Conservation (phyloP, 2,329 filamentous ascomycete genomes). For the Delphinella strobiligena region DNA sequence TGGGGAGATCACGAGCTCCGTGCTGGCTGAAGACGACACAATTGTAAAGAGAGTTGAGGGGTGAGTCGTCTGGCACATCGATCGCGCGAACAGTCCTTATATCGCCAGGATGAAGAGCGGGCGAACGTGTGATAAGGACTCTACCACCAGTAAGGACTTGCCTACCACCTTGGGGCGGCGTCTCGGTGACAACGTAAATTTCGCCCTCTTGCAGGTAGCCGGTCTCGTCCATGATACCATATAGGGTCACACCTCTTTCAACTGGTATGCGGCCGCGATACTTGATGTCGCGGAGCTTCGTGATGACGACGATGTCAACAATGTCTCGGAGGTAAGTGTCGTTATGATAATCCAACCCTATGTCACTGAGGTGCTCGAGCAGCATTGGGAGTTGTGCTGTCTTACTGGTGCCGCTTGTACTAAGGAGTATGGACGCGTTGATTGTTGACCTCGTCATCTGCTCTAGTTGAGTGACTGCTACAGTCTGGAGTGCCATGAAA, state of each 20-base stretch:
- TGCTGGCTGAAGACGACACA: conserved; percentile 67
- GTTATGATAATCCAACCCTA: conserved; percentile 52
- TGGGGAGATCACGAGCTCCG: conserved; percentile 63
- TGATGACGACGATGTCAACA: conserved; percentile 58
- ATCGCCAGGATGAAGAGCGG: conserved; percentile 72
- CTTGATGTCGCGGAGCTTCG: conserved; percentile 62
- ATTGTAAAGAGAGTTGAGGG: conserved; percentile 52
- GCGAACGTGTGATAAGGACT: conserved; percentile 63
- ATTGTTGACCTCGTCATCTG: conserved; percentile 43
- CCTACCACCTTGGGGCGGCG: conserved; percentile 16
- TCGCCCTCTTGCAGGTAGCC: conserved; percentile 53
- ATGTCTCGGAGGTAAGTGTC: conserved; percentile 60
- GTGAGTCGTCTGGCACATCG: conserved; percentile 45
- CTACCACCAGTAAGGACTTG: conserved; percentile 24
- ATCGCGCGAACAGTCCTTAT: conserved; percentile 55
- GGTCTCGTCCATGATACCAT: conserved; percentile 77
- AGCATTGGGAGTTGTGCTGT: conserved; percentile 49
- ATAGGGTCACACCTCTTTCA: conserved; percentile 58
- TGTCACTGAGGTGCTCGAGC: conserved; percentile 44
- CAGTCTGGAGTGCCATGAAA: conserved; percentile 53
- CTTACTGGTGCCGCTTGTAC: conserved; percentile 48
- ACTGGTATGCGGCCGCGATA: conserved; percentile 67
- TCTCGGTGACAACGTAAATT: conserved; percentile 52
- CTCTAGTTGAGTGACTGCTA: conserved; percentile 49
- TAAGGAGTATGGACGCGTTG: conserved; percentile 57